A percentile compares a stretch with the other conserved stretches of the same genome.
These are phyloP conservation scores for Closterium sp. DNA, from an alignment of 139 green algal species.

Conservation along the genomic window DNA sequence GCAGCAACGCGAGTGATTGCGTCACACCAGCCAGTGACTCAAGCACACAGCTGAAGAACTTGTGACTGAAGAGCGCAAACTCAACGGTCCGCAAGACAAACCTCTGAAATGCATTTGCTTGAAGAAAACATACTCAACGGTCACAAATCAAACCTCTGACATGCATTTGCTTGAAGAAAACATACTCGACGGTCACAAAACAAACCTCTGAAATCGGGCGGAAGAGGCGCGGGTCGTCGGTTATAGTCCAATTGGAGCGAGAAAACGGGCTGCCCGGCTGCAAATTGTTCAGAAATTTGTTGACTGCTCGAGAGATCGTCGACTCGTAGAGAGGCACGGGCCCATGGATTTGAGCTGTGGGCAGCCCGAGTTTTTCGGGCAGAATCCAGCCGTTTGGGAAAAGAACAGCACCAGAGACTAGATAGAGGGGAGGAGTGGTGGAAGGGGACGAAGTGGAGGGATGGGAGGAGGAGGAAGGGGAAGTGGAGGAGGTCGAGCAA, in stretches of 20 bases:
- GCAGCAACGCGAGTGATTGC: too few relatives aligned
- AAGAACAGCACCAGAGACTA: background rate
- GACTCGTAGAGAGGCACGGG: background rate
- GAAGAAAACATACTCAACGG: too few relatives aligned
- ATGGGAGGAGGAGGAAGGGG: too few relatives aligned
- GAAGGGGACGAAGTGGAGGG: background rate
- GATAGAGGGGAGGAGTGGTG: background rate
- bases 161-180: too few relatives aligned
- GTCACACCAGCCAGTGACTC: too few relatives aligned
- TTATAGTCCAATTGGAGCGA: background rate
- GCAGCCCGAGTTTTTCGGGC: background rate
- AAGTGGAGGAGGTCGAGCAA: too few relatives aligned
- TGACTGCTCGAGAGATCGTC: background rate
- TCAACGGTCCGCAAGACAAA: too few relatives aligned
- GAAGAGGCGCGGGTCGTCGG: background rate
- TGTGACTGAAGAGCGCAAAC: too few relatives aligned
- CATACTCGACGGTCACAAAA: too few relatives aligned
- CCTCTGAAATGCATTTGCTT: too few relatives aligned
- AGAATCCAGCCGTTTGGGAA: constrained; percentile 2
- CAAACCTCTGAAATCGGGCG: background rate
- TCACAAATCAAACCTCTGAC: too few relatives aligned
- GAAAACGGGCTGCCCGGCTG: background rate
- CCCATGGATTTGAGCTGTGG: background rate
- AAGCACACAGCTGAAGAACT: too few relatives aligned
- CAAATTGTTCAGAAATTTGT: background rate